Evolutionary conservation across 169 alveolate genomes (phyloP).

Genomic region (Plasmodium knowlesi): DNA sequence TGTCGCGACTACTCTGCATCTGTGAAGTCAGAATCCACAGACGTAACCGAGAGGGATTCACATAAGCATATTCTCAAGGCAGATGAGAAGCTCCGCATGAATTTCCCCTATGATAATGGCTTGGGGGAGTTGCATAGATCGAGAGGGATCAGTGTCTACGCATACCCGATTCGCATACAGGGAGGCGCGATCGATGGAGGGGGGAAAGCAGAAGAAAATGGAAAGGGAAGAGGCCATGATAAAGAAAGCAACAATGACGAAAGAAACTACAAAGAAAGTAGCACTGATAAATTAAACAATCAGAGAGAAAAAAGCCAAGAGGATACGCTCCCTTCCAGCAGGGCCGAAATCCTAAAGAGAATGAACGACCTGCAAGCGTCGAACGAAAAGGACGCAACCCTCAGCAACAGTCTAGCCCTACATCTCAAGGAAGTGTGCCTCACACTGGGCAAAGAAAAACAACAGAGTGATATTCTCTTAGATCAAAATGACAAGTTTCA

Average conservation of each 20-base stretch:
- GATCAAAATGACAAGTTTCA: conserved; percentile 24
- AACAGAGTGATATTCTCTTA: conserved; percentile 20
- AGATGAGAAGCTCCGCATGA: neutral
- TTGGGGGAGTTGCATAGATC: neutral
- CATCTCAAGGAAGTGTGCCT: conserved; percentile 33
- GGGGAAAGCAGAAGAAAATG: neutral
- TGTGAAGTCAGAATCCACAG: conserved; percentile 61
- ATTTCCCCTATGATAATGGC: neutral
- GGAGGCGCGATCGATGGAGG: neutral
- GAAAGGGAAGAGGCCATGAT: neutral
- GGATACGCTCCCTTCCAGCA: neutral
- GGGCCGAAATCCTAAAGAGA: neutral
- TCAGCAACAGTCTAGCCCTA: conserved; percentile 12
- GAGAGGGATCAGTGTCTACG: conserved; percentile 7
- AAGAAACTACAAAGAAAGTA: neutral
- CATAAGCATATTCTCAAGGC: neutral
- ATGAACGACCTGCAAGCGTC: neutral
- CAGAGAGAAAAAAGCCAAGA: neutral
- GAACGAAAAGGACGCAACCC: neutral
- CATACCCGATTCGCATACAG: conserved; percentile 26
- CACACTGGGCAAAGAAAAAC: conserved; percentile 43
- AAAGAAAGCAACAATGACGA: neutral
- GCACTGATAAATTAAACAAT: neutral
- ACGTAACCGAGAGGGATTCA: conserved; percentile 43
- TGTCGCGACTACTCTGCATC: neutral